phyloP scores from a whole-genome alignment of 2,329 filamentous ascomycete species.

The Fusarium subglutinans region DNA sequence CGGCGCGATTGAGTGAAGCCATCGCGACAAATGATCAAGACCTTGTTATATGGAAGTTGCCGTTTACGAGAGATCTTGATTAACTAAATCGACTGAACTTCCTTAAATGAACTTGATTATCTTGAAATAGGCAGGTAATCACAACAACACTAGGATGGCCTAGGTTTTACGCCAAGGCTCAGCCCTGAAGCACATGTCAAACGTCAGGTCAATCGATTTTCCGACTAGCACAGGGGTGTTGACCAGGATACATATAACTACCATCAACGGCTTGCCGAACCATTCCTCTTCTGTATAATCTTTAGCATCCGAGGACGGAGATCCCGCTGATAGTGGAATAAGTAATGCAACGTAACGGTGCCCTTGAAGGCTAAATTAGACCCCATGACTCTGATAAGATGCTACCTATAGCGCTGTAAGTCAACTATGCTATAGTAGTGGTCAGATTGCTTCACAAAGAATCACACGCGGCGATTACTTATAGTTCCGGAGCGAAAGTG shows the following conservation, averaged over 20 bases:
- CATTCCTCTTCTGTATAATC: not conserved
- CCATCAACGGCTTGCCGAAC: not conserved
- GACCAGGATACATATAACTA: not conserved
- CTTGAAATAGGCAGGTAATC: not conserved
- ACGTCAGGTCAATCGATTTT: not conserved
- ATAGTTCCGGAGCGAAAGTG: not conserved
- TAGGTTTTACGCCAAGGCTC: not conserved
- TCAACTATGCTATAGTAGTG: not conserved
- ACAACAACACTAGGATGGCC: not conserved
- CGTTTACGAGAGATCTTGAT: not conserved
- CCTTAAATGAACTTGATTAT: not conserved
- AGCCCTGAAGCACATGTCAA: conserved; percentile 1
- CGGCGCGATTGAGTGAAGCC: not conserved
- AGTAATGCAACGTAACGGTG: not conserved
- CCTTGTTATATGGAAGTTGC: not conserved
- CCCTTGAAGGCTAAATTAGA: not conserved
- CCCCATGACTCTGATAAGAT: not conserved
- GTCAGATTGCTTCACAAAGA: not conserved
- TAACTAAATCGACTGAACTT: not conserved
- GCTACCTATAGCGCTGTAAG: not conserved
- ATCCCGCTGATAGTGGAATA: not conserved
- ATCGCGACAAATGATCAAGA: not conserved
- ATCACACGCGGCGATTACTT: not conserved
- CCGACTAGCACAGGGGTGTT: not conserved
- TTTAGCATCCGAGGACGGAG: not conserved